Conservation (phyloP, 192 early-diverging fungal genomes). For the Pecoramyces ruminantium region DNA sequence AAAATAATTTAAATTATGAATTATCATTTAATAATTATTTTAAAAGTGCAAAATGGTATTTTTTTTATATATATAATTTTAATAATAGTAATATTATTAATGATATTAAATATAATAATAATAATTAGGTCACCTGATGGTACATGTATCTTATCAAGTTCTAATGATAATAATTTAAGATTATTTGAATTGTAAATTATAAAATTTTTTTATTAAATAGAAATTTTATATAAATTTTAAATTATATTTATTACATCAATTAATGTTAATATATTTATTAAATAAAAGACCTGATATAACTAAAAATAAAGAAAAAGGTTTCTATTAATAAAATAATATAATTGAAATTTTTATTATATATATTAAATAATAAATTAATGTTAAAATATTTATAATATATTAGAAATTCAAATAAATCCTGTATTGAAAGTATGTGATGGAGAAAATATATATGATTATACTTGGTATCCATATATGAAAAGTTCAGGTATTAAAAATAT, state of each 20-base stretch:
- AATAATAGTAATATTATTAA: neutral
- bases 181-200: conserved; percentile 28
- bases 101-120: neutral
- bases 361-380: no score
- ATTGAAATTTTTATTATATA: no score
- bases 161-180: conserved; percentile 38
- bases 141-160: conserved; percentile 34
- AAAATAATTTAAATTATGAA: neutral
- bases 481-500: conserved; percentile 4
- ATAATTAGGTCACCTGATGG: conserved; percentile 56
- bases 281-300: neutral
- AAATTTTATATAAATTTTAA: no score
- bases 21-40: conserved; percentile 28
- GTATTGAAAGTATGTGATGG: conserved; percentile 8
- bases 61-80: no score
- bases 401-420: conserved; percentile 11
- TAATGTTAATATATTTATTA: no score
- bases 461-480: conserved; percentile 45
- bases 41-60: conserved; percentile 41
- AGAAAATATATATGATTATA: conserved; percentile 40
- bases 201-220: no score
- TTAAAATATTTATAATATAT: no score
- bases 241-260: neutral
- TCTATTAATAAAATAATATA: neutral
- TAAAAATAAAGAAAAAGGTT: neutral